Base-by-base conservation (phyloP, 1,284 basidiomycete species). In the Puccinia hordei region DNA sequence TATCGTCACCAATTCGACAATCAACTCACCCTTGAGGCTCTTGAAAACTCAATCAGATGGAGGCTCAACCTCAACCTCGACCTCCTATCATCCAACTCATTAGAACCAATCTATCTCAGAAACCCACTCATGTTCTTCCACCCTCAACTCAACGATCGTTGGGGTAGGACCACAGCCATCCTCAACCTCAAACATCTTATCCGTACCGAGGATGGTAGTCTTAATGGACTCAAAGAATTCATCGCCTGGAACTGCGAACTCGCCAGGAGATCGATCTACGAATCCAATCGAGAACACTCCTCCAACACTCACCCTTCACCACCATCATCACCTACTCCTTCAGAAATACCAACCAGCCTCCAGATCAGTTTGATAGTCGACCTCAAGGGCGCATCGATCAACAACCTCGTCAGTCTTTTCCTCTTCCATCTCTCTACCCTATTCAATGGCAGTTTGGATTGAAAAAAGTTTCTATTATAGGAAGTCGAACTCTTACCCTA, bases 401-500 rank as follows among this genome's bases (percentile, higher is more conserved):
- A 46, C n/a, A 80, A 80, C 33, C 69, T 80, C 17, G 78, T 80
- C 61, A 80, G 78, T 66, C 38, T n/a, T 8, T 51, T n/a, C n/a
- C 30, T 30, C 33, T 63, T 24, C 24, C 33, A 8, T 27, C 24
- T 59, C 15, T 59, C 27, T 69, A 9, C 13, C 33, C n/a, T 12
- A 5, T 33, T 27, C 24, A 59, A 10, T 27, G 4, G 22, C 15
- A 72, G 19, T 33, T n/a, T 46, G n/a, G 63, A 15, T 44, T 10
- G 38, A 30, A 17, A 63, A 30, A 35, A 19, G n/a, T 33, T 51
- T 24, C 59, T 53, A 15, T 30, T 51, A 46, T 57, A 71, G 86
- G 86, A 87, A 82, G 83, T 86, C 24, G 86, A 87, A 76, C 83
- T 87, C 0, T 82, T 86, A 3, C 86, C 86, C 1, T 85, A 84